Percentiles rank a stretch among this genome's conserved stretches.
Evolutionary conservation across 495 filamentous ascomycete species (phyloP).

Genomic region (Penicillium soppii): DNA sequence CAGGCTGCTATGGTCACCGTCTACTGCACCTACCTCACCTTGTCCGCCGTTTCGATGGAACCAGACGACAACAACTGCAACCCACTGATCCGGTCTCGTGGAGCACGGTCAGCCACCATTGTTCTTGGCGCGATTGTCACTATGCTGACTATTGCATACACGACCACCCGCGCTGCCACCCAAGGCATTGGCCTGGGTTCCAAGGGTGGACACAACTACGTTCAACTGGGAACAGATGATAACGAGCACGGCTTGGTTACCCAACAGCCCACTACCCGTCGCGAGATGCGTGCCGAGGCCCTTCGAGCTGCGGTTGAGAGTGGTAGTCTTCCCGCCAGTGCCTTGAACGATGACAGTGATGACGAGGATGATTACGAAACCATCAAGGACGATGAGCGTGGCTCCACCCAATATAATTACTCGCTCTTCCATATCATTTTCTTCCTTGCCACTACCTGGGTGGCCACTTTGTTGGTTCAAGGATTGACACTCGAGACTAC

Average conservation of each 20-base stretch:
- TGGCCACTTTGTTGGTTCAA: constrained; percentile 88
- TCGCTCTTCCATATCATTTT: constrained; percentile 97
- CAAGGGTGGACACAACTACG: constrained; percentile 59
- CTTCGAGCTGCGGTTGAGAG: constrained; percentile 89
- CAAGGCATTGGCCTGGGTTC: constrained; percentile 82
- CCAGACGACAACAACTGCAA: constrained; percentile 95
- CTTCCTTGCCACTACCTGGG: constrained; percentile 93
- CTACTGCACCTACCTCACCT: constrained; percentile 97
- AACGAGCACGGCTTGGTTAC: constrained; percentile 85
- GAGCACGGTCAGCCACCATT: constrained; percentile 85
- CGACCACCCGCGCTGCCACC: constrained; percentile 92
- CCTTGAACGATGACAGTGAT: constrained; percentile 77
- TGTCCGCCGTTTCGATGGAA: constrained; percentile 98
- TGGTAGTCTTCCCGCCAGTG: constrained; percentile 87
- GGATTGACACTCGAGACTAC: constrained; percentile 66
- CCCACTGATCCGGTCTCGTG: constrained; percentile 82
- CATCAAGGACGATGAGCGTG: constrained; percentile 80
- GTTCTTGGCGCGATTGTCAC: constrained; percentile 92
- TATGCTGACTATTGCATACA: constrained; percentile 96
- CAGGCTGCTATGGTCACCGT: constrained; percentile 97
- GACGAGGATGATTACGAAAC: constrained; percentile 61
- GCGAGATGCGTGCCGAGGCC: constrained; percentile 89
- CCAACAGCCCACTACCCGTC: constrained; percentile 74
- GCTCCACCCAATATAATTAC: constrained; percentile 93
- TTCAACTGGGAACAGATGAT: constrained; percentile 64